Conservation (phyloP, 768 basidiomycete species). For the Trametes punicea region DNA sequence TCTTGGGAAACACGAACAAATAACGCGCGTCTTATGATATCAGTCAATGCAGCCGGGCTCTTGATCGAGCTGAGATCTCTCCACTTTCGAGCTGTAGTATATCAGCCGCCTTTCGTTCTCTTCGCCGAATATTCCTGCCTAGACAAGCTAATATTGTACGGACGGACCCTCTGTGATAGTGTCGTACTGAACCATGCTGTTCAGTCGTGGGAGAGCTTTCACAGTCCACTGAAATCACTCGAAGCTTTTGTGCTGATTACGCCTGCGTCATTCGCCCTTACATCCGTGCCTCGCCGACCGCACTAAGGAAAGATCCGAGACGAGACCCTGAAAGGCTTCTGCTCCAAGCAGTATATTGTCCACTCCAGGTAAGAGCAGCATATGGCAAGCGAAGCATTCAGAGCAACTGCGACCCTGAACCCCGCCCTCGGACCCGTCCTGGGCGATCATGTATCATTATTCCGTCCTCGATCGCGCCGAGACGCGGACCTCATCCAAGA, state of each 20-base stretch:
- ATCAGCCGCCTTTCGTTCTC: too few relatives aligned
- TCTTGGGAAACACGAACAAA: slow-evolving; percentile 18
- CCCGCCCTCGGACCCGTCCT: neutral
- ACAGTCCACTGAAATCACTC: neutral
- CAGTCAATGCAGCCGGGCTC: neutral
- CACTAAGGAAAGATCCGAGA: slow-evolving; percentile 19
- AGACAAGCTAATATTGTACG: too few relatives aligned
- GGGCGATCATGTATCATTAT: slow-evolving; percentile 14
- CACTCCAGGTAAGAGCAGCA: slow-evolving; percentile 4
- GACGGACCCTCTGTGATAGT: too few relatives aligned
- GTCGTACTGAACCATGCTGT: too few relatives aligned
- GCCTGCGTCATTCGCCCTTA: neutral
- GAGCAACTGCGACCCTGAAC: neutral
- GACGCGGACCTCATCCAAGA: slow-evolving; percentile 10
- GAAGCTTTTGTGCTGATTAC: neutral
- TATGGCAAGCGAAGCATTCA: neutral
- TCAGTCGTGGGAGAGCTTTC: too few relatives aligned
- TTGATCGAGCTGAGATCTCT: neutral
- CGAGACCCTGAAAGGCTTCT: neutral
- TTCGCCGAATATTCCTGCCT: too few relatives aligned
- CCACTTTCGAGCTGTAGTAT: too few relatives aligned
- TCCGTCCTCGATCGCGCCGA: slow-evolving; percentile 10
- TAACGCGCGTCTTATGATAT: slow-evolving; percentile 11
- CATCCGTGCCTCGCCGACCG: neutral
- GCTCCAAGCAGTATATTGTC: slow-evolving; percentile 15